These are phyloP conservation scores for Botrytis hyacinthi DNA, from an alignment of 2,329 filamentous ascomycete species.

Conservation along the genomic window DNA sequence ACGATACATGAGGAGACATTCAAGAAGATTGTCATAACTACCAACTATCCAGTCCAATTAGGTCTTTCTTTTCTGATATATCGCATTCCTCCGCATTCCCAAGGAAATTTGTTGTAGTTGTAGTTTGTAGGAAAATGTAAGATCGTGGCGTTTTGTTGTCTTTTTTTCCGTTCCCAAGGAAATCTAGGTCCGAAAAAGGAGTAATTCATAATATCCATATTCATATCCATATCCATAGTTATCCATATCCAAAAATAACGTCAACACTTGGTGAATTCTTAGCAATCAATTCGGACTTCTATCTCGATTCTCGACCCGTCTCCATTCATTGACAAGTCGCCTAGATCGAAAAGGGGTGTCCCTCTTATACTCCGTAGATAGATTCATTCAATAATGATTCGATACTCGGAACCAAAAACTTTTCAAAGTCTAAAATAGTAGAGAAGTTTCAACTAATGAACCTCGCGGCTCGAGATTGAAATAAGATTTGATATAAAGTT, in stretches of 20 bases:
- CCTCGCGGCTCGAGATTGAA: neutral
- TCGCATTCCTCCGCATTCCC: neutral
- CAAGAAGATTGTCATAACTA: neutral
- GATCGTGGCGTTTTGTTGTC: slow-evolving; percentile 2
- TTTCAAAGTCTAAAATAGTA: neutral
- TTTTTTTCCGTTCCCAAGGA: neutral
- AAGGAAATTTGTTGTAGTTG: neutral
- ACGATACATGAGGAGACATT: neutral
- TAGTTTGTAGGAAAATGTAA: neutral
- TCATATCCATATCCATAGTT: neutral
- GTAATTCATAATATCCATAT: neutral
- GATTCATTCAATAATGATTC: neutral
- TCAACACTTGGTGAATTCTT: neutral
- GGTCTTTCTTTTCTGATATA: neutral
- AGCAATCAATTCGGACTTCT: neutral
- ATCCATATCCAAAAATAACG: neutral
- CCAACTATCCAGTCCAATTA: neutral
- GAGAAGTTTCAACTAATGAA: neutral
- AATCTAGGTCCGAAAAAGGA: neutral
- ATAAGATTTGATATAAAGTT: neutral
- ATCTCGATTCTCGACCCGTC: neutral
- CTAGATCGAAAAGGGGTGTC: neutral
- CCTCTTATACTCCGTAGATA: neutral
- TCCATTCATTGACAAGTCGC: neutral
- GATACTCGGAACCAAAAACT: neutral